phyloP scores from a whole-genome alignment of 768 basidiomycete genomes.

The Kwoniella sp. region DNA sequence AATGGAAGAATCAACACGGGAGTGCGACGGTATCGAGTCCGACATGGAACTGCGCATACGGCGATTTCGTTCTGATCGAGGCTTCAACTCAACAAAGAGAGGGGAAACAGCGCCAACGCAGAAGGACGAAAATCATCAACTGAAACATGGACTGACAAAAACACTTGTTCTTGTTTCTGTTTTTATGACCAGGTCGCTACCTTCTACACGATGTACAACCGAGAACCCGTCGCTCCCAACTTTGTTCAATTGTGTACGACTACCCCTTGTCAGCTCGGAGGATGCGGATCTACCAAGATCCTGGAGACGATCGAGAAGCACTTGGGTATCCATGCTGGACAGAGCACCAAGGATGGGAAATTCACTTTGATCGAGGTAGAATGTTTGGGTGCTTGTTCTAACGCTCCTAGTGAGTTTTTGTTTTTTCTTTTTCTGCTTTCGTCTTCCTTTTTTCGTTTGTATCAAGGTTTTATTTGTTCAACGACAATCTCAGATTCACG shows the following conservation, averaged over 20 bases:
- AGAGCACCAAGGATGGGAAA: conserved; percentile 93
- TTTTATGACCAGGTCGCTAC: conserved; percentile 73
- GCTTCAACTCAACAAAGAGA: too few relatives aligned
- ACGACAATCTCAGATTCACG: too few relatives aligned
- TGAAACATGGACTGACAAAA: too few relatives aligned
- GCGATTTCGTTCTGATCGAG: too few relatives aligned
- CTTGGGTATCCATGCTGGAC: conserved; percentile 80
- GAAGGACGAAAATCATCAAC: too few relatives aligned
- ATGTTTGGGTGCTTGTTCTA: conserved; percentile 97
- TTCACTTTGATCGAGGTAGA: conserved; percentile 98
- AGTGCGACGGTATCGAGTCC: too few relatives aligned
- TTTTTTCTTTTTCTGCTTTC: not conserved
- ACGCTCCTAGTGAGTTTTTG: conserved; percentile 60
- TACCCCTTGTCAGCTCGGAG: conserved; percentile 89
- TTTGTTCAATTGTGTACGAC: conserved; percentile 99
- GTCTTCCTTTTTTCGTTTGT: not conserved
- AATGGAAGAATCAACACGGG: too few relatives aligned
- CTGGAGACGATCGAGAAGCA: conserved; percentile 79
- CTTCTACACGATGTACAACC: conserved; percentile 99
- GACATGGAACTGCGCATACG: not conserved
- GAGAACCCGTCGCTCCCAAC: conserved; percentile 89
- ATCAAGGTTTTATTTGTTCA: too few relatives aligned
- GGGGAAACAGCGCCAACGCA: too few relatives aligned
- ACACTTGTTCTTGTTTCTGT: not conserved
- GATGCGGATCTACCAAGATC: conserved; percentile 81